These are phyloP conservation scores for Cyberlindnera xishuangbannaensis DNA, from an alignment of 805 yeast genomes.

Conservation along the genomic window DNA sequence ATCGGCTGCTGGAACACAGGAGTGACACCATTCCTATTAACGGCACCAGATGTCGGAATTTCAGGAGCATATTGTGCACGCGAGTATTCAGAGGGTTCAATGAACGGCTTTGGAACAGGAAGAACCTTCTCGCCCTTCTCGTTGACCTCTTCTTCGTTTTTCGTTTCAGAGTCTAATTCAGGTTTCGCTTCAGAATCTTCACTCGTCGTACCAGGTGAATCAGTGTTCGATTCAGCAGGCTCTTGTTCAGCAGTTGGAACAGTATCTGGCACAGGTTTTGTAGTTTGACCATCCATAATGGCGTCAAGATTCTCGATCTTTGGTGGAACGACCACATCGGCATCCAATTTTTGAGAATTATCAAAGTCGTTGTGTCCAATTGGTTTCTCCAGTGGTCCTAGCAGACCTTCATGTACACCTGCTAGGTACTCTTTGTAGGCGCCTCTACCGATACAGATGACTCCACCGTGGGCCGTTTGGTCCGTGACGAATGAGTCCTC, in stretches of 20 bases:
- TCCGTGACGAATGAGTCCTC: conserved; percentile 44
- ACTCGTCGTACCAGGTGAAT: background rate
- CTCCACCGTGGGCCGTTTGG: conserved; percentile 66
- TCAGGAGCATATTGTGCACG: conserved; percentile 46
- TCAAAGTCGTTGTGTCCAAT: conserved; percentile 18
- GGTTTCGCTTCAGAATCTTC: conserved; percentile 4
- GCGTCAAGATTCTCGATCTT: conserved; percentile 6
- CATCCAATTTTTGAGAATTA: conserved; percentile 2
- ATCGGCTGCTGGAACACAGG: conserved; percentile 73
- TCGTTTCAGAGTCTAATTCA: too few species aligned
- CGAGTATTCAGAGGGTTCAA: conserved; percentile 52
- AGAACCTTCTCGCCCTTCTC: conserved; percentile 25
- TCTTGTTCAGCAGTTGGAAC: conserved; percentile 3
- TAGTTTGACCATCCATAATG: conserved; percentile 1
- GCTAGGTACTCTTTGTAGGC: conserved; percentile 87
- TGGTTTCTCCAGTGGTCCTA: conserved; percentile 78
- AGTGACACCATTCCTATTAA: conserved; percentile 34
- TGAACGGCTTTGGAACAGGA: conserved; percentile 60
- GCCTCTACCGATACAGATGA: conserved; percentile 90
- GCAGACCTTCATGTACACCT: conserved; percentile 90
- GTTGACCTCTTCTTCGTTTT: conserved; percentile 10
- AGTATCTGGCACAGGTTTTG: conserved; percentile 1
- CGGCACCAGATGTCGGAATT: conserved; percentile 13
- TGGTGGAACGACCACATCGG: conserved; percentile 7
- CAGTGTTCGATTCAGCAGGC: background rate